phyloP scores from a whole-genome alignment of 805 yeast genomes.

The Saturnispora mendoncae region DNA sequence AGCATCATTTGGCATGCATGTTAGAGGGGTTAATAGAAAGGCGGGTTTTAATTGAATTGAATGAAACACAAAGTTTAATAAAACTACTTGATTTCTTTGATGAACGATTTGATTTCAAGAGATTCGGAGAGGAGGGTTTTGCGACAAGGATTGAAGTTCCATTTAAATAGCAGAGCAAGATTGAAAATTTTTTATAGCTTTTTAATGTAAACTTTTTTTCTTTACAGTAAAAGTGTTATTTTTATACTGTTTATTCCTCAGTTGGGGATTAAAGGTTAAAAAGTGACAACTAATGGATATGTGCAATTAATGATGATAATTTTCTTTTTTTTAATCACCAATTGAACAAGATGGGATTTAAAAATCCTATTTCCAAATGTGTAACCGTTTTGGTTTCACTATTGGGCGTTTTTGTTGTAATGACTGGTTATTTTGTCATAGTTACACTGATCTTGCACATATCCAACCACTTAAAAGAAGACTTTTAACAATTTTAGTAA shows the following conservation, averaged over 20 bases:
- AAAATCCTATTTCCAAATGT: constrained; percentile 14
- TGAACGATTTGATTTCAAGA: constrained; percentile 48
- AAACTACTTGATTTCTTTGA: constrained; percentile 84
- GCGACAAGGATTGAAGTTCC: constrained; percentile 35
- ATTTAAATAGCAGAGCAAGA: constrained; percentile 9
- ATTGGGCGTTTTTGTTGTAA: constrained; percentile 39
- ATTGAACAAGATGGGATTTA: constrained; percentile 22
- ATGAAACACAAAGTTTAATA: constrained; percentile 46
- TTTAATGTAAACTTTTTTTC: neutral
- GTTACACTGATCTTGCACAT: constrained; percentile 59
- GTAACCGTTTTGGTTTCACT: constrained; percentile 36
- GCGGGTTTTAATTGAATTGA: constrained; percentile 49
- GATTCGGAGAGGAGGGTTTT: constrained; percentile 64
- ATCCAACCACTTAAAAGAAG: neutral
- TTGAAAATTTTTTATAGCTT: neutral
- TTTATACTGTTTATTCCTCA: too few species aligned
- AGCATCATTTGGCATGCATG: constrained; percentile 89
- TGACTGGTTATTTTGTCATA: constrained; percentile 74
- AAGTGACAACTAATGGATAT: too few species aligned
- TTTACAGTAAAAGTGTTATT: too few species aligned
- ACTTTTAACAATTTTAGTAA: too few species aligned
- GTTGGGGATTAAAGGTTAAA: too few species aligned
- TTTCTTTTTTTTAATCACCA: constrained; percentile 25
- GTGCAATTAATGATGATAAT: constrained; percentile 24
- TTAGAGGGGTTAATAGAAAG: constrained; percentile 46